phyloP scores from a whole-genome alignment of 2,329 filamentous ascomycete species.

The Hymenoscyphus linearis region DNA sequence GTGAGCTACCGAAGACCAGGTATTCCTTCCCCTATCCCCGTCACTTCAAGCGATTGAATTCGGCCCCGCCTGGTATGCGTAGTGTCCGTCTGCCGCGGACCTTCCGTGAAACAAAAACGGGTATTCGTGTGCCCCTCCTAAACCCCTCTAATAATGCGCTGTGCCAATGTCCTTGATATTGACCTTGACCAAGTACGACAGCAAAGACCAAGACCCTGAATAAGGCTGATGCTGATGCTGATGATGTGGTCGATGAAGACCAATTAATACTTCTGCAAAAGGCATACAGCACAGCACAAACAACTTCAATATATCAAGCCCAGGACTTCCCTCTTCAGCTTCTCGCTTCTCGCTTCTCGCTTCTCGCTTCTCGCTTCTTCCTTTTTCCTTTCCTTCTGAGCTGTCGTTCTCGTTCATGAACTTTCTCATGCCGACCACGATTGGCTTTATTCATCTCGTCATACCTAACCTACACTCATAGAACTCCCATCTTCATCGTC shows the following conservation, averaged over 20 bases:
- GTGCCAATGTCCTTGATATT: background rate
- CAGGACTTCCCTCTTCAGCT: background rate
- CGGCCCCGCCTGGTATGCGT: background rate
- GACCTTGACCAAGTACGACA: too few species aligned
- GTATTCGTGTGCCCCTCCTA: background rate
- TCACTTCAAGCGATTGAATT: background rate
- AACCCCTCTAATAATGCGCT: background rate
- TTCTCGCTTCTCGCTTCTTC: too few species aligned
- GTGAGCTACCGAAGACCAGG: background rate
- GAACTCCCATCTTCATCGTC: too few species aligned
- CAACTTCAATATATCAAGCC: too few species aligned
- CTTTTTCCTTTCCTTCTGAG: too few species aligned
- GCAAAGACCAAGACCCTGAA: too few species aligned
- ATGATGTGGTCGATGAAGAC: background rate
- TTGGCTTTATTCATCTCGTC: too few species aligned
- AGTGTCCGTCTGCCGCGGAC: background rate
- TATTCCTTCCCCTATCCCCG: background rate
- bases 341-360: too few species aligned
- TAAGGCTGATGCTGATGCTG: background rate
- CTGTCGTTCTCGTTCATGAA: too few species aligned
- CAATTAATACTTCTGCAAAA: background rate
- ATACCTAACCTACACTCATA: too few species aligned
- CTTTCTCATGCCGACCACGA: too few species aligned
- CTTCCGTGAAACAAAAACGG: background rate
- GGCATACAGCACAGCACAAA: background rate